Base-by-base conservation (phyloP, 2,329 filamentous ascomycete species). In the Coccinonectria pachysandricola region DNA sequence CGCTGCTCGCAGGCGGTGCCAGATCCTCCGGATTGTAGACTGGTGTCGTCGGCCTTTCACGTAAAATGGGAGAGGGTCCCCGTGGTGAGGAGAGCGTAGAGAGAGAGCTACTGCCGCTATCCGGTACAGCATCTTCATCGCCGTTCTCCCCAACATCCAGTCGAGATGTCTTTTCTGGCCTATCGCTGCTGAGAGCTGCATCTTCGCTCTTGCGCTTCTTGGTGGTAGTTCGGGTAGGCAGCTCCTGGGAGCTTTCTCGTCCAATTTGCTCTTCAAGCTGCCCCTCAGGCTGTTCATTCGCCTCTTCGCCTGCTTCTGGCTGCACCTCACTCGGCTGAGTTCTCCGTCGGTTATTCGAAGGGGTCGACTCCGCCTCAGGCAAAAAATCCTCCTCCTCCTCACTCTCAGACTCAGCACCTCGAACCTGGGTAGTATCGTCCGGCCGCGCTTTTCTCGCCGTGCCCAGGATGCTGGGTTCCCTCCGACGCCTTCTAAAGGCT, bases 341-440 rank as follows among this genome's bases (percentile, higher is more conserved):
- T 18, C 57, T 56, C 12, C 65, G 53, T 24, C 48, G 36, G 15
- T 42, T 46, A 31, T 72, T 68, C 14, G 79, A 44, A 4, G 78
- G 77, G 6, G 79, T 83, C 10, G 75, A 78, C 53, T 80, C 75
- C 15, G 73, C 75, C 30, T 81, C 75, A 66, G 77, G 26, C 60
- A 65, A 44, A 72, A 78, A 39, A 16, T 54, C 55, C 15, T 45
- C 49, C 31, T 45, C 46, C 39, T 26, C 45, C 32, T 51, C 49
- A 10, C 17, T 19, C 17, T 19, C 17, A 15, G 48, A 18, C 12
- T 15, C 7, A n/a, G 12, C 22, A 13, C 7, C 12, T 8, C 13
- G 8, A 13, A 20, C 12, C 3, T 26, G 45, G 5, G 30, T 49
- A 18, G 34, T 51, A 21, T 42, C 52, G 45, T 56, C 43, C n/a